Conservation (phyloP, 2,329 filamentous ascomycete species). For the Dothideomycetes sp. region DNA sequence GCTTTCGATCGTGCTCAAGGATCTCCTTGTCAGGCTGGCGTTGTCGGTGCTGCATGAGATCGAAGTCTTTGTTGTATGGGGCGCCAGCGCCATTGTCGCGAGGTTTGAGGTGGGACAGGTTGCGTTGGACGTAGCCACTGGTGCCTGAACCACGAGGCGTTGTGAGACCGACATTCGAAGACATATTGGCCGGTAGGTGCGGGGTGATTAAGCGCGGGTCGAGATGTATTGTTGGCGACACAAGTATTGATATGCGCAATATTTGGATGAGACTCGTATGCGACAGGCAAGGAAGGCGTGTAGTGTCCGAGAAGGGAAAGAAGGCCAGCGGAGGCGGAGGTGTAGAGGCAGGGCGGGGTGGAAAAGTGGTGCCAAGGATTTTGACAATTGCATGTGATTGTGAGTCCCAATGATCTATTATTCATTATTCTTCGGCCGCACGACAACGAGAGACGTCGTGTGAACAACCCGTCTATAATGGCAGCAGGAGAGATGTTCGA, state of each 20-base stretch:
- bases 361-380: conserved; percentile 9
- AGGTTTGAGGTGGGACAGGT: conserved; percentile 76
- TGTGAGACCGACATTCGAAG: conserved; percentile 89
- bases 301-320: not conserved
- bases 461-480: too few species aligned
- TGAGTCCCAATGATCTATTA: too few species aligned
- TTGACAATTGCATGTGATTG: not conserved
- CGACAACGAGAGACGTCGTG: too few species aligned
- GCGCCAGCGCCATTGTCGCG: conserved; percentile 57
- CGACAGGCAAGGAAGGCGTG: too few species aligned
- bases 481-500: not conserved
- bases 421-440: too few species aligned
- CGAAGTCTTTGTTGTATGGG: conserved; percentile 61
- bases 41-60: conserved; percentile 61
- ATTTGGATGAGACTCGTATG: too few species aligned
- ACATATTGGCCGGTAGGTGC: conserved; percentile 46
- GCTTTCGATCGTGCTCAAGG: conserved; percentile 83
- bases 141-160: conserved; percentile 93
- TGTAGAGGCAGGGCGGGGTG: not conserved
- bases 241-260: not conserved
- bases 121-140: conserved; percentile 94
- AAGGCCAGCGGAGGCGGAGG: not conserved
- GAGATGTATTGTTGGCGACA: not conserved
- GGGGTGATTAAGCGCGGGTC: not conserved
- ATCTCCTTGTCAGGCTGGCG: conserved; percentile 86